Evolutionary conservation across 257 asterid genomes (phyloP).

Genomic region (Solanum paucissectum): DNA sequence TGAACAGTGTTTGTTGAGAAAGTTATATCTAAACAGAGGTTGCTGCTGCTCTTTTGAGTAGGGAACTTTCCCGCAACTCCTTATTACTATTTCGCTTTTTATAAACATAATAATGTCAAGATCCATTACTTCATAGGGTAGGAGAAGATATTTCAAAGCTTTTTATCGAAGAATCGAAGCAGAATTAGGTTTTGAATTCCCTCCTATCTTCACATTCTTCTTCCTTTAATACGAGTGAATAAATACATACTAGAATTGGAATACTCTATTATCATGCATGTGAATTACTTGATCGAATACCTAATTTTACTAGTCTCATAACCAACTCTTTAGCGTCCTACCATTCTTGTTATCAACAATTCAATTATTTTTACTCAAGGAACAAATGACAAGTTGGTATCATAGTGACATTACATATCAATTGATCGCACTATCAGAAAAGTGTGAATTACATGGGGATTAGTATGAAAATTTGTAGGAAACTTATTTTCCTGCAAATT

Average conservation of each 20-base stretch:
- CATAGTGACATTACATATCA: neutral
- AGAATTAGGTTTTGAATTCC: neutral
- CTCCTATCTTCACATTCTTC: neutral
- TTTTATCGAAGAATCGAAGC: neutral
- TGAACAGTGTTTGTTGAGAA: neutral
- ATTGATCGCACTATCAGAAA: too few relatives aligned
- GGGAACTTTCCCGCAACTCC: neutral
- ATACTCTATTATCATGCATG: neutral
- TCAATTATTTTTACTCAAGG: neutral
- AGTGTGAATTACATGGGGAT: too few relatives aligned
- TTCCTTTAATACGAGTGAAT: neutral
- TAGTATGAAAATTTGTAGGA: too few relatives aligned
- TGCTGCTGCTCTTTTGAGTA: neutral
- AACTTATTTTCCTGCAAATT: too few relatives aligned
- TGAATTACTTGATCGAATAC: neutral
- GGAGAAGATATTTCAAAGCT: neutral
- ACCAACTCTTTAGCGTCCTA: neutral
- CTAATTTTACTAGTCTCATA: neutral
- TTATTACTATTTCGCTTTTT: neutral
- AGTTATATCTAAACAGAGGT: fast-evolving
- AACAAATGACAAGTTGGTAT: too few relatives aligned
- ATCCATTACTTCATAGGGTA: neutral
- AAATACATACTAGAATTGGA: neutral
- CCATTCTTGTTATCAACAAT: too few relatives aligned
- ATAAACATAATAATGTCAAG: neutral